Conservation (phyloP, 306 rosid species). For the Morella rubra region DNA sequence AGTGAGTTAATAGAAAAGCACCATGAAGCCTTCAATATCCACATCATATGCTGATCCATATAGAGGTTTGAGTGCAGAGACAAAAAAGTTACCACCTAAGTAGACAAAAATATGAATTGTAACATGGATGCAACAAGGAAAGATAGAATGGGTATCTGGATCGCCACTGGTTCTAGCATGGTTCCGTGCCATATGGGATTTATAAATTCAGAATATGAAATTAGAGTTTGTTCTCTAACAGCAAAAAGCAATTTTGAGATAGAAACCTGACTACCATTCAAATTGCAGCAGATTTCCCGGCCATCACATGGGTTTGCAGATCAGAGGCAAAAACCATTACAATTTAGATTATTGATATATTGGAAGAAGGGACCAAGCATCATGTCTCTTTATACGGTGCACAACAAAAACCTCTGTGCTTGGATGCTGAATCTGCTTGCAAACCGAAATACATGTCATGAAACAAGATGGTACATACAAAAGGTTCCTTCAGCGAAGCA, state of each 20-base stretch:
- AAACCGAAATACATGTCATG: conserved; percentile 16
- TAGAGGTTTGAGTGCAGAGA: background rate
- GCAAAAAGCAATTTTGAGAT: conserved; percentile 19
- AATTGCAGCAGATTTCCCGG: conserved; percentile 4
- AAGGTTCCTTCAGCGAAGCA: background rate
- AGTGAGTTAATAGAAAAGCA: background rate
- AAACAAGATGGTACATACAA: conserved; percentile 12
- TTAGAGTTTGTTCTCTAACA: conserved; percentile 24
- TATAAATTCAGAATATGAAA: conserved; percentile 15
- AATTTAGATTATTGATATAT: conserved; percentile 13
- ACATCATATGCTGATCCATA: conserved; percentile 4
- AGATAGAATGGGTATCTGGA: background rate
- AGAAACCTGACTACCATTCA: conserved; percentile 14
- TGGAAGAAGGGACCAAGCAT: conserved; percentile 11
- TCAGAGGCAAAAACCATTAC: conserved; percentile 22
- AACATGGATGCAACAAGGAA: background rate
- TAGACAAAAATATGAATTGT: background rate
- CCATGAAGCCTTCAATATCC: background rate
- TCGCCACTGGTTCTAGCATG: background rate
- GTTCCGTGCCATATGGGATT: conserved; percentile 27
- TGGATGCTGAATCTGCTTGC: conserved; percentile 33
- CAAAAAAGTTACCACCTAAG: background rate
- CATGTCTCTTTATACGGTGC: conserved; percentile 16
- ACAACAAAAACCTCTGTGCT: background rate
- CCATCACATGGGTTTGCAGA: conserved; percentile 23